Conservation (phyloP, 2,329 filamentous ascomycete genomes). For the Ceratocystis huliohia region DNA sequence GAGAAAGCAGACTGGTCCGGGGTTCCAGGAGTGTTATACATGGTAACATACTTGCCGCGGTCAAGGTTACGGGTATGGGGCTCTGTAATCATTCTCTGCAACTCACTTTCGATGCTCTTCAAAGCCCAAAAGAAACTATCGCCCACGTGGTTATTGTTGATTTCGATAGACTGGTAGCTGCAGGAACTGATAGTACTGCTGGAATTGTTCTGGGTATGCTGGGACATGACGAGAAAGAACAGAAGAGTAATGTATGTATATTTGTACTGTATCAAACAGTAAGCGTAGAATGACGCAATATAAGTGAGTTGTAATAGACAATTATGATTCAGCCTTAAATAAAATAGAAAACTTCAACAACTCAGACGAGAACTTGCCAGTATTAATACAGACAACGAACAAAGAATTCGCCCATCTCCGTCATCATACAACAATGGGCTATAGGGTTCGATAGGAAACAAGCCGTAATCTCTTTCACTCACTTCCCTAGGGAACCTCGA, state of each 20-base stretch:
- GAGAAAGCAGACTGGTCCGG: neutral
- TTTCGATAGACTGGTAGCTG: neutral
- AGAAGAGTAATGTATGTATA: neutral
- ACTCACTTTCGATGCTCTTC: neutral
- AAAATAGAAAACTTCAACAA: neutral
- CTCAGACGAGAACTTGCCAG: neutral
- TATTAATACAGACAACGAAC: neutral
- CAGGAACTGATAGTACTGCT: neutral
- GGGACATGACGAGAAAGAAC: neutral
- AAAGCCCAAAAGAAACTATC: neutral
- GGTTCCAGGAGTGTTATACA: neutral
- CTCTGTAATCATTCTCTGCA: neutral
- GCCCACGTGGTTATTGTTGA: neutral
- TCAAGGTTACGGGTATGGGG: neutral
- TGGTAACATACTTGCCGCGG: neutral
- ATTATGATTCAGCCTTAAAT: neutral
- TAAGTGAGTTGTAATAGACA: neutral
- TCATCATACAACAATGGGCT: neutral
- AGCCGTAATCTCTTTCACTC: neutral
- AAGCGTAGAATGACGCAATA: neutral
- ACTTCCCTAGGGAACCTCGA: too few relatives aligned
- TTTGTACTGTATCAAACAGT: conserved; percentile 9
- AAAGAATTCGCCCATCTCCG: neutral
- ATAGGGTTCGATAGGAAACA: neutral
- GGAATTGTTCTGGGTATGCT: neutral